Conservation (phyloP, 805 yeast genomes). For the Zygosaccharomyces rouxii region DNA sequence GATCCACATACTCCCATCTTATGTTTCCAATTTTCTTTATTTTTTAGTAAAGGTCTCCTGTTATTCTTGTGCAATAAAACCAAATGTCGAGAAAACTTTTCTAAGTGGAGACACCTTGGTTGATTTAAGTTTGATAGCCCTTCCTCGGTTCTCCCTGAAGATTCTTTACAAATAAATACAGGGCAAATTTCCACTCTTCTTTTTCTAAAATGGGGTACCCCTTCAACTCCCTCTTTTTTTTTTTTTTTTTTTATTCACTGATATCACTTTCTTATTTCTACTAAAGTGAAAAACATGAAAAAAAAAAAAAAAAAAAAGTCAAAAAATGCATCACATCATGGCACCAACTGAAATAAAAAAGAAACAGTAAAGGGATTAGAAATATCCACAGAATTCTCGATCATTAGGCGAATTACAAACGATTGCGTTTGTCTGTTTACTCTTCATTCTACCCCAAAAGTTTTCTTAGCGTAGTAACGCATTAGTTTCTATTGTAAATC, state of each 20-base stretch:
- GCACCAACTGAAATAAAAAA: neutral
- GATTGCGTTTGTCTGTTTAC: too few relatives aligned
- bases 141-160: neutral
- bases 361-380: neutral
- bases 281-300: neutral
- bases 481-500: too few relatives aligned
- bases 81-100: neutral
- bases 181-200: neutral
- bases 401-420: neutral
- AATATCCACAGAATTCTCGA: neutral
- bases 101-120: neutral
- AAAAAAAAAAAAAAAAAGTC: neutral
- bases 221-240: slow-evolving; percentile 1
- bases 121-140: too few relatives aligned
- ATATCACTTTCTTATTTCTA: neutral
- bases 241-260: neutral
- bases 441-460: too few relatives aligned
- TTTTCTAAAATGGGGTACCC: neutral
- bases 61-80: too few relatives aligned
- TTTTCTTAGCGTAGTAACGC: too few relatives aligned
- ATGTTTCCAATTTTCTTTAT: neutral
- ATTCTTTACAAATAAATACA: too few relatives aligned
- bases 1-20: slow-evolving; percentile 16
- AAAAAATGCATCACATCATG: neutral
- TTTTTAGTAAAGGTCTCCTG: neutral